Evolutionary conservation across 164 flowering plant genomes (phyloP), one percentile per base, ranked within the genome.

Genomic region (Vitis riparia): DNA sequence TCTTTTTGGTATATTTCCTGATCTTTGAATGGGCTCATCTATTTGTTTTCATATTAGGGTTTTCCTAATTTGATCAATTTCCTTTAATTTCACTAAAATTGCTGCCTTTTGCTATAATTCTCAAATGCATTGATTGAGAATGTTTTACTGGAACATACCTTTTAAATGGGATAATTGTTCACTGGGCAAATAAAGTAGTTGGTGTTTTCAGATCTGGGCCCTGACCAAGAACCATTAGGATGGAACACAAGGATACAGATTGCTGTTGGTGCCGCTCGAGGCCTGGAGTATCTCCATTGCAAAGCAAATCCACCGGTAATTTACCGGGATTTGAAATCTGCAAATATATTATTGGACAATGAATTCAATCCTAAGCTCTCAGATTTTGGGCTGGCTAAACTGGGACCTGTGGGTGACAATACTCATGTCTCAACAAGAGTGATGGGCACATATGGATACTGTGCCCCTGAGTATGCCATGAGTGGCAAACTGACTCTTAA

Each of bases 391-490:
- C 89, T 92, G 17, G 97, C 97, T 27, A 92, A 92, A 70, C 65
- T 92, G 72, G 97, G 95, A 4, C 97, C 97, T 52, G 93, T 88
- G 65, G 97, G 91, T 49, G 93, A 90, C 72, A 87, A 88, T 2
- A 88, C 94, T 55, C 97, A 91, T 71, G 97, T 90, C 55, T 92
- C 97, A 47, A 90, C 94, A 15, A 79, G 94, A 70, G 91, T 90
- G 14, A 90, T 92, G 97, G 97, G 97, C 59, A 92, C 95, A 0
- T 85, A 88, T 64, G 94, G 97, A 19, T 92, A 92, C 67, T 87
- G 93, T 80, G 97, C 97, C 3, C 97, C 97, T 9, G 97, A 91
- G 73, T 91, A 91, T 73, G 94, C 91, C 61, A 85, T 87, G 91
- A 90, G 88, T 71, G 97, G 97, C 8, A 86, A 88, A 70, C 75